Percentiles rank a stretch among this genome's conserved stretches.
phyloP scores from a whole-genome alignment of 2,329 filamentous ascomycete genomes.

The Arthrobotrys megalospora region DNA sequence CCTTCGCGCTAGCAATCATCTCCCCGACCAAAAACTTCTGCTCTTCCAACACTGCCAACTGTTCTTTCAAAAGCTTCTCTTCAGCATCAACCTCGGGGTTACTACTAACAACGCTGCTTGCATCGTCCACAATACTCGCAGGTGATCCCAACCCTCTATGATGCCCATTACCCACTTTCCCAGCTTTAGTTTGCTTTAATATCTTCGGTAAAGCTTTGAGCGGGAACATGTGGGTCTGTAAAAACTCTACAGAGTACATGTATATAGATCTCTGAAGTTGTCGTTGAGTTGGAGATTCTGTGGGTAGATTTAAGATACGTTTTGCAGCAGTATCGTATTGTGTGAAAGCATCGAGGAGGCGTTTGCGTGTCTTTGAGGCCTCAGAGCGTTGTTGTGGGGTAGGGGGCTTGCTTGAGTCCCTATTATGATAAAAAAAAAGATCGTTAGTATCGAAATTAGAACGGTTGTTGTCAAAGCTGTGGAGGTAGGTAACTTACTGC shows the following conservation, averaged over 20 bases:
- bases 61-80: constrained; percentile 84
- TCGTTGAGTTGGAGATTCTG: constrained; percentile 79
- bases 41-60: constrained; percentile 87
- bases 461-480: neutral
- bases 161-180: constrained; percentile 32
- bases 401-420: constrained; percentile 67
- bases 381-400: constrained; percentile 81
- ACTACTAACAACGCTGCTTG: constrained; percentile 71
- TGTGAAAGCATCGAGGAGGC: constrained; percentile 87
- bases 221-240: constrained; percentile 92
- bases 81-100: constrained; percentile 81
- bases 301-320: constrained; percentile 83
- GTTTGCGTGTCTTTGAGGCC: constrained; percentile 88
- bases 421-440: constrained; percentile 59
- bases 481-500: constrained; percentile 69
- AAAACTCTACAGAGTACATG: constrained; percentile 83
- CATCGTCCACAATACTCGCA: constrained; percentile 50
- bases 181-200: constrained; percentile 69
- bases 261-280: constrained; percentile 86
- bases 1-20: constrained; percentile 84
- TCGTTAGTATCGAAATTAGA: neutral
- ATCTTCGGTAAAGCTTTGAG: constrained; percentile 81
- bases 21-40: constrained; percentile 89
- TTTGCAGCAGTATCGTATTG: constrained; percentile 88
- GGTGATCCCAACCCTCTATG: constrained; percentile 47